phyloP scores from a whole-genome alignment of 495 filamentous ascomycete genomes.

The Aspergillus cavernicola region DNA sequence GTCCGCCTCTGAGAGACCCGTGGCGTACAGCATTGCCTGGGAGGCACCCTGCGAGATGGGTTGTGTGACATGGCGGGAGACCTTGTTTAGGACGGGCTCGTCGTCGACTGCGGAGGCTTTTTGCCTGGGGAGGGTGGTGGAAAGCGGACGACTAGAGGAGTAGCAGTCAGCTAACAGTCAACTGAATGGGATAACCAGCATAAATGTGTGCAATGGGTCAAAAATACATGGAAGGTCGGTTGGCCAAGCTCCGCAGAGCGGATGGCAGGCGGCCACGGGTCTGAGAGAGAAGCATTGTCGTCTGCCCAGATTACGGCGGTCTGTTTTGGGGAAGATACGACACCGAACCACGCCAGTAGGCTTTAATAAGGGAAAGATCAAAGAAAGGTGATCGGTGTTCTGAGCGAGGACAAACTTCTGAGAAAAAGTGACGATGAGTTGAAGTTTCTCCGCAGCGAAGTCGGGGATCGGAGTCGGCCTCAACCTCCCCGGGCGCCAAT shows the following conservation, averaged over 20 bases:
- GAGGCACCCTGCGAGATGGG: conserved; percentile 97
- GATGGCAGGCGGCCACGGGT: conserved; percentile 41
- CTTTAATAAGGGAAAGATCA: background rate
- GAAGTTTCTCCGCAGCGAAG: conserved; percentile 19
- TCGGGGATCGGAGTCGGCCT: conserved; percentile 28
- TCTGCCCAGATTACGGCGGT: background rate
- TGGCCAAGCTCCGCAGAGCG: conserved; percentile 37
- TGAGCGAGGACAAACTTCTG: conserved; percentile 12
- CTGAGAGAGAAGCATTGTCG: conserved; percentile 40
- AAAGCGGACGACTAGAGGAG: conserved; percentile 42
- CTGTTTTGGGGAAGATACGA: background rate
- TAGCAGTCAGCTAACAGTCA: conserved; percentile 5
- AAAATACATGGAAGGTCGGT: conserved; percentile 21
- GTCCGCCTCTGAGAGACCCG: conserved; percentile 76
- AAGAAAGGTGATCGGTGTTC: conserved; percentile 2
- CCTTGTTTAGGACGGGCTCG: conserved; percentile 62
- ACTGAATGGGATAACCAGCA: background rate
- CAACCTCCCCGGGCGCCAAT: conserved; percentile 29
- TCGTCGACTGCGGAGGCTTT: conserved; percentile 34
- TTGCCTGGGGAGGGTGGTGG: conserved; percentile 43
- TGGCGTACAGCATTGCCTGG: conserved; percentile 98
- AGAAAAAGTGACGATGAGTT: conserved; percentile 14
- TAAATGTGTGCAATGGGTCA: background rate
- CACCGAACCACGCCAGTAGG: background rate
- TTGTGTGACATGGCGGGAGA: conserved; percentile 82